Base-by-base conservation (phyloP, 192 early-diverging fungal species). In the Backusella australiensis region DNA sequence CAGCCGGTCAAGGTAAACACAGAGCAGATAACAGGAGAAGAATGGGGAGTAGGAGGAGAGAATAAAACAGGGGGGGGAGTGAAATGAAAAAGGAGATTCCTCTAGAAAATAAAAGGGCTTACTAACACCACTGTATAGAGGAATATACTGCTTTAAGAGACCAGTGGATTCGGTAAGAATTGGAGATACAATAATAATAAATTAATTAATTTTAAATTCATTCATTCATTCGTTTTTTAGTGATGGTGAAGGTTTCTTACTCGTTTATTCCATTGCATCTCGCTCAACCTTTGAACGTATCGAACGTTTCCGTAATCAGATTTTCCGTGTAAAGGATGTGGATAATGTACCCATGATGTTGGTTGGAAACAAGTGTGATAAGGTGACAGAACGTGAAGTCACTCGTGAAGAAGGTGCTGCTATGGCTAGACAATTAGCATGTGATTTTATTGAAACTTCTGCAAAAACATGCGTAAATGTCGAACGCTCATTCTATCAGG, bases 351-450 rank as follows among this genome's bases (percentile, higher is more conserved):
- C 94, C 9, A 84, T 96, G 83, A 92, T 96, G 77, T 85, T 96
- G 19, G 93, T 96, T 14, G 95, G 94, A 71, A 96, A 95, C 88
- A 95, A 96, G 81, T 95, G 94, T 85, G 95, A 96, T 83, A 89
- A 87, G 77, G 83, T 87, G 14, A 87, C 86, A 49, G 92, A 95
- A 77, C 89, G 93, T 44, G 94, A 95, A 78, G 94, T 96, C 12
- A 89, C 90, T 38, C 88, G 86, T 76, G 93, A 93, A 81, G 93
- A 96, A 81, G 95, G 94, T 23, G 79, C 85, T 75, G 81, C 86
- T 6, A 87, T 96, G 87, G 93, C 95, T n/a, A 83, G 85, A 67
- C 80, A 86, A 68, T 82, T 96, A 29, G 80, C 85, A 19, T 94
- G 91, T 75, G 93, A 92, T 63, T 96, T 95, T 78, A 86, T 95